phyloP scores from a whole-genome alignment of 2,329 filamentous ascomycete genomes.

The Didymellaceae sp. region DNA sequence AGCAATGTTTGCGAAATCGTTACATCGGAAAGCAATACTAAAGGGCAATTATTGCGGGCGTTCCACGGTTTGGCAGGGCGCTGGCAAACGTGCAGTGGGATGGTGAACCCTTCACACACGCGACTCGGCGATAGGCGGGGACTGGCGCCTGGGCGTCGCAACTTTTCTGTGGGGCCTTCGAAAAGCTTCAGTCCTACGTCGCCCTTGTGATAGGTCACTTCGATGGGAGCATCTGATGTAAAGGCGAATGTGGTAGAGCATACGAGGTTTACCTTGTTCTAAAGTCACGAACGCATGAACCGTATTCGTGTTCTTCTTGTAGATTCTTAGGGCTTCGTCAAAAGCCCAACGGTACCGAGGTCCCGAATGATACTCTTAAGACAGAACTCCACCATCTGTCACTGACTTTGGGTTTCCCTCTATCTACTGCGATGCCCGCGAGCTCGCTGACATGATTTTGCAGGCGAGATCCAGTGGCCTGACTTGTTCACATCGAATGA shows the following conservation, averaged over 20 bases:
- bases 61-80: conserved; percentile 1
- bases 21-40: conserved; percentile 34
- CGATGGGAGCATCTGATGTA: background rate
- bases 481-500: too few species aligned
- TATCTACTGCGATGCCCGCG: too few species aligned
- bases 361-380: too few species aligned
- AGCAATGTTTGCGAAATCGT: conserved; percentile 19
- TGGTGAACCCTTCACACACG: conserved; percentile 19
- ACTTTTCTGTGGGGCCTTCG: conserved; percentile 11
- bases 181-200: conserved; percentile 8
- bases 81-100: conserved; percentile 11
- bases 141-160: conserved; percentile 15
- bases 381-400: too few species aligned
- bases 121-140: conserved; percentile 12
- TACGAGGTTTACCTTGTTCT: background rate
- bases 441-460: too few species aligned
- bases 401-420: too few species aligned
- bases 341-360: too few species aligned
- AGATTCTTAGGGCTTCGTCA: too few species aligned
- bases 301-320: too few species aligned
- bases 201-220: conserved; percentile 1
- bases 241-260: background rate
- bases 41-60: background rate
- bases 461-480: too few species aligned
- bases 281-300: too few species aligned